These are phyloP conservation scores for Alternaria triticimaculans DNA, from an alignment of 2,329 filamentous ascomycete genomes.

Conservation along the genomic window DNA sequence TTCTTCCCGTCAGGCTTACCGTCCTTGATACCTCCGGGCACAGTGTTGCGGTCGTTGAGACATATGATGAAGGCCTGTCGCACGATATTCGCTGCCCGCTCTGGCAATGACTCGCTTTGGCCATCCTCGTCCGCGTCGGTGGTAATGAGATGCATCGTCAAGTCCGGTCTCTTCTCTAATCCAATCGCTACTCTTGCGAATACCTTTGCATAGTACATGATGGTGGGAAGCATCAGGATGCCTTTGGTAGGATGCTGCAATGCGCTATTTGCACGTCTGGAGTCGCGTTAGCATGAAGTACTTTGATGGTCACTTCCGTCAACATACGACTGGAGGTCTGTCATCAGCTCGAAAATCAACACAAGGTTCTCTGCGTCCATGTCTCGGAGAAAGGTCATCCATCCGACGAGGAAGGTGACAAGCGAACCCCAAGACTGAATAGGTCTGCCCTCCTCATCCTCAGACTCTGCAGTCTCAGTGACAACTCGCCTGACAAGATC, in stretches of 20 bases:
- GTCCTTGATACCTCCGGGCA: constrained; percentile 60
- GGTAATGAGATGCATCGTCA: constrained; percentile 70
- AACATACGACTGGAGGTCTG: constrained; percentile 74
- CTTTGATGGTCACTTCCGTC: background rate
- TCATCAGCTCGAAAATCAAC: constrained; percentile 76
- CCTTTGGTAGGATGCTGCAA: constrained; percentile 81
- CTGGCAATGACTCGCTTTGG: constrained; percentile 79
- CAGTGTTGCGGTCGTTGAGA: constrained; percentile 77
- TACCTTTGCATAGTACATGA: constrained; percentile 80
- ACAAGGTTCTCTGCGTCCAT: constrained; percentile 78
- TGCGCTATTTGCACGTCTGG: constrained; percentile 77
- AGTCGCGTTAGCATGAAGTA: constrained; percentile 6
- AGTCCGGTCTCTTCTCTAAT: constrained; percentile 78
- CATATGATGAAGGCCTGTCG: constrained; percentile 92
- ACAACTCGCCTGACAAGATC: constrained; percentile 31
- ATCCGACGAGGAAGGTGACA: constrained; percentile 79
- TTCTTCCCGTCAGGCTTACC: constrained; percentile 83
- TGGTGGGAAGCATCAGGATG: constrained; percentile 80
- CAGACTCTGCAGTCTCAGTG: constrained; percentile 57
- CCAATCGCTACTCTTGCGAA: constrained; percentile 84
- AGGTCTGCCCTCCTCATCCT: constrained; percentile 63
- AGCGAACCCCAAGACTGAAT: constrained; percentile 76
- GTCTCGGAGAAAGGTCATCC: constrained; percentile 81
- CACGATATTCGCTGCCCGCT: constrained; percentile 86
- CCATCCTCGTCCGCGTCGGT: constrained; percentile 65